phyloP scores from a whole-genome alignment of 164 flowering plant genomes.

The Tinospora cordifolia region DNA sequence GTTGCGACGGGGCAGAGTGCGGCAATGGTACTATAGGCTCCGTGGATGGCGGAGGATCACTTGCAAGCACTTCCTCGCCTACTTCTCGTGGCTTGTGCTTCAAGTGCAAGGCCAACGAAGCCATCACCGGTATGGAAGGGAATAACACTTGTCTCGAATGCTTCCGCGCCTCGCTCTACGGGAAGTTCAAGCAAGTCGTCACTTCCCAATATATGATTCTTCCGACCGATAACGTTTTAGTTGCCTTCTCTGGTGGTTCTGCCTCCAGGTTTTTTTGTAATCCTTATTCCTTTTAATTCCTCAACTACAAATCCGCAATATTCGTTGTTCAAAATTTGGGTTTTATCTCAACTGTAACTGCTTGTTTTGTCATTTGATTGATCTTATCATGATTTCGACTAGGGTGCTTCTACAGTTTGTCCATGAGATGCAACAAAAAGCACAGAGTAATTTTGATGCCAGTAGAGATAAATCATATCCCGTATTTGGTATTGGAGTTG shows the following conservation, averaged over 20 bases:
- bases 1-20: not conserved
- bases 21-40: not conserved
- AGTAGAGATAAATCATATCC: slow-evolving; percentile 69
- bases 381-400: not conserved
- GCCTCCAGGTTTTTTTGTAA: slow-evolving; percentile 55
- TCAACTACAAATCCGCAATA: too few relatives aligned
- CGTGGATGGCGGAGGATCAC: not conserved
- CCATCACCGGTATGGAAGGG: slow-evolving; percentile 16
- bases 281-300: too few relatives aligned
- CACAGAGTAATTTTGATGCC: slow-evolving; percentile 76
- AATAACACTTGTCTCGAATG: slow-evolving; percentile 49
- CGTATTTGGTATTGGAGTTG: slow-evolving; percentile 91
- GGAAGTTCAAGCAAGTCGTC: slow-evolving; percentile 77
- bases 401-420: slow-evolving; percentile 93
- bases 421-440: slow-evolving; percentile 80
- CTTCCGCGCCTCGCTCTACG: slow-evolving; percentile 62
- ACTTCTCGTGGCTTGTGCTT: slow-evolving; percentile 31
- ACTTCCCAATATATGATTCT: slow-evolving; percentile 70
- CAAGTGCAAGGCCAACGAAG: slow-evolving; percentile 62
- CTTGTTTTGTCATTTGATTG: too few relatives aligned
- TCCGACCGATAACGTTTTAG: slow-evolving; percentile 76
- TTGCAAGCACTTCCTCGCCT: not conserved
- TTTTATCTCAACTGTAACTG: too few relatives aligned
- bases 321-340: too few relatives aligned
- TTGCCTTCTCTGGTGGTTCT: slow-evolving; percentile 93